Base-by-base conservation (phyloP, 345 rosid species). In the Rubroshorea leprosula region DNA sequence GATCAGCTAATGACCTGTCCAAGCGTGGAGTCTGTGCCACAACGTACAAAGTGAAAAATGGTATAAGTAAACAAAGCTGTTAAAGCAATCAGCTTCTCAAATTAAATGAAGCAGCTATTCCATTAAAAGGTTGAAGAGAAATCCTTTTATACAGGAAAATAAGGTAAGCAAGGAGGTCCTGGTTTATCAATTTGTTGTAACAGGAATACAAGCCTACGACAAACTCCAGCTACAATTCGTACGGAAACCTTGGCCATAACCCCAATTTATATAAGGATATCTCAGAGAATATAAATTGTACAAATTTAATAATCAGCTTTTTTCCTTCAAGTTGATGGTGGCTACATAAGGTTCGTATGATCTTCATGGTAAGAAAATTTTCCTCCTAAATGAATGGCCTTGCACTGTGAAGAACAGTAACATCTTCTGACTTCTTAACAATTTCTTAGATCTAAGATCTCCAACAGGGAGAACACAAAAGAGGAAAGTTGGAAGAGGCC, bases 21-120 rank as follows among this genome's bases (percentile, higher is more conserved):
- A 71, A 49, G 60, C 63, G 79, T 57, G 67, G 60, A 66, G 60
- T 72, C 87, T 80, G 85, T 18, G 7, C 20, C 21, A 38, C 44
- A 54, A 18, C 12, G 61, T 19, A 48, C 9, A 57, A 41, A 38
- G 48, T 29, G 0, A 54, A 12, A 31, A 49, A 20, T 27, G 5
- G 8, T 4, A 3, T 15, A 18, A 31, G 13, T 22, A 6, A 51
- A 66, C 19, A 52, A 21, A 13, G 8, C 19, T 35, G 19, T 23
- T 1, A 6, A 51, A 23, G n/a, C n/a, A 52, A 24, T 46, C 49
- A 46, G 49, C 17, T 46, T 17, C 21, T 15, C 49, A 46, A 44
- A 44, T 44, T 6, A 5, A 44, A 17, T 1, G 17, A 13, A 4
- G 48, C 48, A 13, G 0, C 48, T 5, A 3, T 27, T 27, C 48